These are phyloP conservation scores for Podosphaera leucotricha DNA, from an alignment of 2,329 filamentous ascomycete species.

Conservation along the genomic window DNA sequence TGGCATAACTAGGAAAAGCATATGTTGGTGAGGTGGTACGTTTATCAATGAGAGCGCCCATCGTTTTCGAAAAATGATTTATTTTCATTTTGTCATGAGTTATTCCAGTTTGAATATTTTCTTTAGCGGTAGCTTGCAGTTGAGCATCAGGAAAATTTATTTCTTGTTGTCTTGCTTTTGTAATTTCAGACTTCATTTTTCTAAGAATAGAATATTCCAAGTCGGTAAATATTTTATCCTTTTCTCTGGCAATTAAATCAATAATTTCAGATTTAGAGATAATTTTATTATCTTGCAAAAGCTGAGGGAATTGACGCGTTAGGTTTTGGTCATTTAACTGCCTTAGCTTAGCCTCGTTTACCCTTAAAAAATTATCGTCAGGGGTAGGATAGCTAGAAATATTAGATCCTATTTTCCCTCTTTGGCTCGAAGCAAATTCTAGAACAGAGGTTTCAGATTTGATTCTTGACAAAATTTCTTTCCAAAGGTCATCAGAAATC, in stretches of 20 bases:
- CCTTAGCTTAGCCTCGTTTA: conserved; percentile 5
- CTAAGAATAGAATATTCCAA: conserved; percentile 5
- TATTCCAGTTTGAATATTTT: conserved; percentile 7
- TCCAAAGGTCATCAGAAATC: conserved; percentile 39
- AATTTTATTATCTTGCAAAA: conserved; percentile 7
- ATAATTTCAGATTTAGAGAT: conserved; percentile 30
- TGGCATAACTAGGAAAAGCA: conserved; percentile 12
- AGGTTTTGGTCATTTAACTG: conserved; percentile 5
- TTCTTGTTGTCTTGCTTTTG: conserved; percentile 5
- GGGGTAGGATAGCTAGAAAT: neutral
- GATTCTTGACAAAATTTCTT: conserved; percentile 34
- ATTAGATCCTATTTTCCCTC: conserved; percentile 1
- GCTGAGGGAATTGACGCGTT: conserved; percentile 6
- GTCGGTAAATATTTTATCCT: conserved; percentile 4
- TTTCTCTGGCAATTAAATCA: conserved; percentile 78
- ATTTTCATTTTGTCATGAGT: conserved; percentile 20
- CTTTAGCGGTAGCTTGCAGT: conserved; percentile 10
- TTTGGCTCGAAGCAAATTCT: neutral
- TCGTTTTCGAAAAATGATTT: conserved; percentile 48
- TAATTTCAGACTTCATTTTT: conserved; percentile 4
- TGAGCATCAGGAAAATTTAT: conserved; percentile 9
- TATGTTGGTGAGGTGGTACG: conserved; percentile 35
- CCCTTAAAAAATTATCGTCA: conserved; percentile 5
- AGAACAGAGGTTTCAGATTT: conserved; percentile 16
- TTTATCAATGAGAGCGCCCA: conserved; percentile 42